Percentiles rank a stretch among this genome's conserved stretches.
phyloP scores from a whole-genome alignment of 1,284 basidiomycete species.

The Malassezia caprae region DNA sequence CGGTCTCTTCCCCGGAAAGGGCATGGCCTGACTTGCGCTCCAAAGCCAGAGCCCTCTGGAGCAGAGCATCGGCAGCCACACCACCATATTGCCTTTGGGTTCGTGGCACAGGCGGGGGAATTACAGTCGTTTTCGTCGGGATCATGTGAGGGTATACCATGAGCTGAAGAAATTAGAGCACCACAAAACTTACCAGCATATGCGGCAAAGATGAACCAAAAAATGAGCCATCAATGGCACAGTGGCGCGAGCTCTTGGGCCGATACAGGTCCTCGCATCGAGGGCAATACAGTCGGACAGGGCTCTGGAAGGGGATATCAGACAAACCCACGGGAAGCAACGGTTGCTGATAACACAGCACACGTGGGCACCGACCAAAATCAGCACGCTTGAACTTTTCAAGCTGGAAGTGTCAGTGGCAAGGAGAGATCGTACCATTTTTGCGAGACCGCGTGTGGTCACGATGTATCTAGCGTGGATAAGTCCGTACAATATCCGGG shows the following conservation, averaged over 20 bases:
- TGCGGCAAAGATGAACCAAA: conserved; percentile 47
- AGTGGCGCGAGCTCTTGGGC: conserved; percentile 44
- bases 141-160: conserved; percentile 61
- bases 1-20: conserved; percentile 2
- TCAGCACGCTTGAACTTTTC: conserved; percentile 48
- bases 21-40: background rate
- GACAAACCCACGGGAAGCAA: conserved; percentile 43
- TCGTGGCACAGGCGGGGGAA: background rate
- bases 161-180: conserved; percentile 52
- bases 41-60: conserved; percentile 12
- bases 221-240: conserved; percentile 48
- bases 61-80: conserved; percentile 14
- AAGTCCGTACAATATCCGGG: conserved; percentile 43
- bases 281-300: conserved; percentile 46
- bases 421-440: conserved; percentile 31
- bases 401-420: conserved; percentile 13
- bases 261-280: conserved; percentile 46
- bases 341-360: conserved; percentile 44
- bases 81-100: conserved; percentile 10
- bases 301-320: conserved; percentile 44
- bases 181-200: conserved; percentile 31
- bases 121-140: conserved; percentile 49
- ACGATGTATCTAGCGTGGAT: conserved; percentile 46
- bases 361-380: conserved; percentile 45
- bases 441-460: conserved; percentile 42